Evolutionary conservation across 768 basidiomycete genomes (phyloP).

Genomic region (Grammothele lineata): DNA sequence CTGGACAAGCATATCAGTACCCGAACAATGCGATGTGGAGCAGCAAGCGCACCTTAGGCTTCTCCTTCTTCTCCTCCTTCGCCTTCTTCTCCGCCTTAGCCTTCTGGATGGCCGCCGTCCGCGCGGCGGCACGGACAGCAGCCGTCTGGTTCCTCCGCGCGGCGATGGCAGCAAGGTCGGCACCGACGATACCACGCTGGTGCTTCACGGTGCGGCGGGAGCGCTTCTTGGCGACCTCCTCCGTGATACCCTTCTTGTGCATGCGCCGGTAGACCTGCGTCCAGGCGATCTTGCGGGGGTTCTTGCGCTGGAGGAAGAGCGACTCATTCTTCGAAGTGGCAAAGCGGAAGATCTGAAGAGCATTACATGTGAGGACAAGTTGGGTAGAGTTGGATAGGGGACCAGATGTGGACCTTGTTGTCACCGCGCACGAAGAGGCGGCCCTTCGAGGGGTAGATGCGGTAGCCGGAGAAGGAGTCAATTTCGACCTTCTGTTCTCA

Average conservation of each 20-base stretch:
- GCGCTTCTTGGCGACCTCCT: conserved; percentile 99
- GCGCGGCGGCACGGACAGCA: conserved; percentile 74
- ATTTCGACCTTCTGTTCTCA: conserved; percentile 88
- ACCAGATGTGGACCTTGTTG: conserved; percentile 67
- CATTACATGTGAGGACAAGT: background rate
- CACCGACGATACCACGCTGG: conserved; percentile 97
- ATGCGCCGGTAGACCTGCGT: conserved; percentile 90
- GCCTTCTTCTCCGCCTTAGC: conserved; percentile 97
- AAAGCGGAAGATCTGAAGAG: conserved; percentile 90
- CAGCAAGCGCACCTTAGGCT: conserved; percentile 70
- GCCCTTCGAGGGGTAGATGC: conserved; percentile 98
- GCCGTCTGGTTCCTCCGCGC: conserved; percentile 92
- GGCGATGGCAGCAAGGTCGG: conserved; percentile 85
- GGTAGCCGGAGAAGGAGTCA: conserved; percentile 96
- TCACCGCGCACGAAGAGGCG: conserved; percentile 93
- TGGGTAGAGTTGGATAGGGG: background rate
- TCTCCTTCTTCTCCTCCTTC: conserved; percentile 84
- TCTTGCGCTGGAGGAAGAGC: conserved; percentile 98
- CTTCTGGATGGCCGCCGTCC: conserved; percentile 84
- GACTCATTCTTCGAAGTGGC: conserved; percentile 89
- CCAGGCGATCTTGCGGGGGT: conserved; percentile 99
- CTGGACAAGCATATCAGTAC: no score
- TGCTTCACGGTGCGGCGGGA: conserved; percentile 95
- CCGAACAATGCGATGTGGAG: no score
- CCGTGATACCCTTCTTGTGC: conserved; percentile 99